Base-by-base conservation (phyloP, 805 yeast species). In the Naumovozyma dairenensis region DNA sequence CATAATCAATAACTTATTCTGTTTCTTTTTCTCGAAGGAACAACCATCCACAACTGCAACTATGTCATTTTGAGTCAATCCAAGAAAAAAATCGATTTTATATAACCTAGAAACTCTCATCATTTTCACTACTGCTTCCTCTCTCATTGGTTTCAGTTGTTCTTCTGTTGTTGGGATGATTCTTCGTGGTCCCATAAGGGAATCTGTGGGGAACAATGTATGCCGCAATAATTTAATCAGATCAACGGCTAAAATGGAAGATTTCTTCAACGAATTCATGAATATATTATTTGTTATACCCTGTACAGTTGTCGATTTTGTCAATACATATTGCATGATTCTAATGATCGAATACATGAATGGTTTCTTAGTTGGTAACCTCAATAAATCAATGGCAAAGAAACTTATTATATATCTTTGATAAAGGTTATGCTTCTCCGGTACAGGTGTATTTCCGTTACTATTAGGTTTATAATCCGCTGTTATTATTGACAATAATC, bases 111-210 rank as follows among this genome's bases (percentile, higher is more conserved):
- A 35, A 4, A 55, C 42, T 21, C 38, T 32, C 40, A 48, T 45
- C 28, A 63, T n/a, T 18, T 50, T 42, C 16, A 41, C 34, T 14
- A 48, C 46, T 28, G 61, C 50, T 4, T 53, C 44, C 5, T 29
- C 10, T 32, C 59, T 55, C 16, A 60, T 46, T 2, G 40, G 41
- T 19, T 49, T 54, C 35, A 63, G 62, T 37, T 67, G 71, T 14
- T 24, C 26, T 16, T 51, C 60, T 1, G 49, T 55, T 8, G 53
- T 48, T 1, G 77, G 74, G n/a, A 59, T 53, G 3, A 55, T 45
- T 16, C 68, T 46, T 4, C 69, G 60, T 3, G 71, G 69, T 0
- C 76, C 76, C 67, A 72, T 63, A n/a, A 49, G 48, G 12, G 63
- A 67, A 45, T 71, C 73, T 17, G 51, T 52, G 2, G 77, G 75